Base-by-base conservation (phyloP, 441 rosid species). In the Brassica balearica region DNA sequence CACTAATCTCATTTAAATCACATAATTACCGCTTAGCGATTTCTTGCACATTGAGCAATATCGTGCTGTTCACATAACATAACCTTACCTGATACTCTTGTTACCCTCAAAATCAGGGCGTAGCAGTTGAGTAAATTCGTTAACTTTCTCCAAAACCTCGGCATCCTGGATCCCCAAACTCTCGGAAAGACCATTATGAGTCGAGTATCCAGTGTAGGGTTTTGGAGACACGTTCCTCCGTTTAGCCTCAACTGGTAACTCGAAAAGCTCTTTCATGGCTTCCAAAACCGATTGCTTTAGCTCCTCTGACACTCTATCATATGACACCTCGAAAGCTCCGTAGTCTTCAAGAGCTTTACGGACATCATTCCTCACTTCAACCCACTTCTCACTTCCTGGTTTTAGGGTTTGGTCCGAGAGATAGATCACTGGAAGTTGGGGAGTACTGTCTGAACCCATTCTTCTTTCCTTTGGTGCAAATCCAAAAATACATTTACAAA, bases 291-390 rank as follows among this genome's bases (percentile, higher is more conserved):
- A 63, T 20, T 80, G 29, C 14, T 72, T 69, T 17, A 83, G 82
- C 11, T 84, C 88, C 4, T 41, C 1, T 3, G 91, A 85, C 71
- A 87, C 69, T 25, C 60, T 76, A 65, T 83, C 65, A 34, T 82
- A 90, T 12, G 12, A 51, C 1, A 86, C 97, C 83, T 90, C 88
- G 22, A 90, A 88, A 81, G 87, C 87, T 3, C 97, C 93, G 4
- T 73, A 82, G 0, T 85, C 85, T 71, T 86, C 84, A 1, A 86
- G 71, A 5, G 90, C 90, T 83, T 74, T 65, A 72, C 72, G 76
- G 77, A 86, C 88, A 23, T 83, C 71, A 36, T 68, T 77, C 70
- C 77, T 83, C 71, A 78, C 82, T 41, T 65, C 51, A 20, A 71
- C 75, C 94, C 96, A 89, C 63, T 81, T 84, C 9, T 51, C 34